Evolutionary conservation across 176 grass and related monocot species (phyloP), one percentile per base, ranked within the genome.

Genomic region (Ananas comosus): DNA sequence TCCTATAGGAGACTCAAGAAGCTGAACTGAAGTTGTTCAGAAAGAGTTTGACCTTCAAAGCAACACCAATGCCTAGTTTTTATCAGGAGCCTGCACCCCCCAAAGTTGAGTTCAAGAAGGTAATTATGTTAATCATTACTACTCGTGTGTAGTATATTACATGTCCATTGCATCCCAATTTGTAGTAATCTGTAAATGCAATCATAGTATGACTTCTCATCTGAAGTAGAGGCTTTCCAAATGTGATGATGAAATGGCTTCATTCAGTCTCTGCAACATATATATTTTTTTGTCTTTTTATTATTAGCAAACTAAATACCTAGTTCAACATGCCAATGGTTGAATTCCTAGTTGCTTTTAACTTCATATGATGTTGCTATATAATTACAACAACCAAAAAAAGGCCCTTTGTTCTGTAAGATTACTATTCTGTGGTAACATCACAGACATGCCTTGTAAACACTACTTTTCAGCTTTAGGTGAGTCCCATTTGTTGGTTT

Each of bases 101-200:
- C 49, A 88, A 78, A 65, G 70, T 84, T 78, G 85, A 88, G 57
- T 78, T 88, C 52, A 88, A 88, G 59, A 88, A 88, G 85, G 85
- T 88, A 88, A 68, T 58, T 61, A 16, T 64, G 14, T 51, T 70
- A 68, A 4, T 24, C 28, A 2, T 18, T 49, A 48, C 48, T 51
- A n/a, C 61, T 10, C 50, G 51, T 61, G 12, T 19, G 21, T 61
- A 21, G n/a, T 22, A 21, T 59, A 59, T 59, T 59, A 21, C 56
- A 59, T 59, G n/a, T 61, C n/a, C 10, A 61, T 19, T 61, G 56
- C 56, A 61, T 10, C 21, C 33, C 21, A 19, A 22, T 61, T n/a
- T 61, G 56, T 22, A 19, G 16, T 59, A 59, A 14, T 9, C 10
- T 59, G 19, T 59, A 19, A 59, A 16, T 61, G 17, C n/a, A 9